These are phyloP conservation scores for Hymenoscyphus albidus DNA, from an alignment of 2,329 filamentous ascomycete species.

Conservation along the genomic window DNA sequence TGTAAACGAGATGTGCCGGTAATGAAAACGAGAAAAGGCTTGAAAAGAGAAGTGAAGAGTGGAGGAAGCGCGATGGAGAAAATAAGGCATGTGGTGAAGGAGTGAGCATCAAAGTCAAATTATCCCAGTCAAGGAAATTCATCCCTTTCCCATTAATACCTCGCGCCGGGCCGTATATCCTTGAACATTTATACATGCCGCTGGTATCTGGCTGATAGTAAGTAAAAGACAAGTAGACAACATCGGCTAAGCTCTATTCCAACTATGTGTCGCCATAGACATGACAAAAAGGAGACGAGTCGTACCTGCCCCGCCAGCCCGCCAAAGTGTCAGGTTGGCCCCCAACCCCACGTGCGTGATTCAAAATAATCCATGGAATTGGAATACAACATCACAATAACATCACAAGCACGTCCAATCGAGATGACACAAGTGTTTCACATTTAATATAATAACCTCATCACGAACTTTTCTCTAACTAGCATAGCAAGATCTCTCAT, in stretches of 20 bases:
- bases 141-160: background rate
- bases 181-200: background rate
- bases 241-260: background rate
- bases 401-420: background rate
- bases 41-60: background rate
- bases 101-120: background rate
- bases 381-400: background rate
- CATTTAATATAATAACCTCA: background rate
- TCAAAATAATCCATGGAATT: no score
- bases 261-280: background rate
- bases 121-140: background rate
- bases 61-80: background rate
- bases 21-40: background rate
- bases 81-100: background rate
- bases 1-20: background rate
- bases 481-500: background rate
- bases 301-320: background rate
- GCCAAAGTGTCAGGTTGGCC: background rate
- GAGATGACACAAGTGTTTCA: background rate
- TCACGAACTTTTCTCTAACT: conserved; percentile 1
- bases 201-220: background rate
- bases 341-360: background rate
- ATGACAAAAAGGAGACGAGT: background rate
- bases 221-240: background rate
- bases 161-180: background rate